phyloP scores from a whole-genome alignment of 2,329 filamentous ascomycete species.

The Stagonosporopsis cucurbitacearum region DNA sequence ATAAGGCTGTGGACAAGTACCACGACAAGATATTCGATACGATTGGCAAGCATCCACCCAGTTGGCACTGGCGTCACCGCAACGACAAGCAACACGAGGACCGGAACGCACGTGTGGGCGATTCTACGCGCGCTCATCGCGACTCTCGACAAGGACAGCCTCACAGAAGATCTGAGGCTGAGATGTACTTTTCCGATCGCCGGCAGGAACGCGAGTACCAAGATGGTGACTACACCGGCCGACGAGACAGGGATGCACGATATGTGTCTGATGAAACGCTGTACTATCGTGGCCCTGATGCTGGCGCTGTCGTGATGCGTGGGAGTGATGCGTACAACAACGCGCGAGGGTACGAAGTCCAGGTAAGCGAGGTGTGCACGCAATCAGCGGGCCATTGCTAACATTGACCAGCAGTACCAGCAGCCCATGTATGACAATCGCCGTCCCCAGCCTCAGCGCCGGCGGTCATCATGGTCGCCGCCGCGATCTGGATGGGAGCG shows the following conservation, averaged over 20 bases:
- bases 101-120: conserved; percentile 1
- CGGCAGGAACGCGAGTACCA: conserved; percentile 20
- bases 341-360: conserved; percentile 22
- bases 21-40: conserved; percentile 37
- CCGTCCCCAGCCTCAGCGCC: conserved; percentile 28
- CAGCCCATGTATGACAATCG: conserved; percentile 14
- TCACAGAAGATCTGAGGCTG: conserved; percentile 5
- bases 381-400: not conserved
- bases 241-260: conserved; percentile 18
- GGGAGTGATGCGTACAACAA: conserved; percentile 18
- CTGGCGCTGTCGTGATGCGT: conserved; percentile 24
- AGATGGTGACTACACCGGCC: conserved; percentile 16
- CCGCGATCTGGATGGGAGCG: conserved; percentile 27
- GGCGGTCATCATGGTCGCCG: conserved; percentile 40
- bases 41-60: conserved; percentile 21
- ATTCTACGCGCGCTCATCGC: not conserved
- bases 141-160: not conserved
- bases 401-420: conserved; percentile 17
- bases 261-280: conserved; percentile 27
- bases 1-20: conserved; percentile 38
- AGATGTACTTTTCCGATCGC: conserved; percentile 31
- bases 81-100: conserved; percentile 11
- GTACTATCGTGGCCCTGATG: conserved; percentile 23
- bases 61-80: conserved; percentile 17
- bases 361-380: conserved; percentile 19